A percentile compares a stretch with the other conserved stretches of the same genome.
These are phyloP conservation scores for Hypoxylon fuscum DNA, from an alignment of 495 filamentous ascomycete species.

Conservation along the genomic window DNA sequence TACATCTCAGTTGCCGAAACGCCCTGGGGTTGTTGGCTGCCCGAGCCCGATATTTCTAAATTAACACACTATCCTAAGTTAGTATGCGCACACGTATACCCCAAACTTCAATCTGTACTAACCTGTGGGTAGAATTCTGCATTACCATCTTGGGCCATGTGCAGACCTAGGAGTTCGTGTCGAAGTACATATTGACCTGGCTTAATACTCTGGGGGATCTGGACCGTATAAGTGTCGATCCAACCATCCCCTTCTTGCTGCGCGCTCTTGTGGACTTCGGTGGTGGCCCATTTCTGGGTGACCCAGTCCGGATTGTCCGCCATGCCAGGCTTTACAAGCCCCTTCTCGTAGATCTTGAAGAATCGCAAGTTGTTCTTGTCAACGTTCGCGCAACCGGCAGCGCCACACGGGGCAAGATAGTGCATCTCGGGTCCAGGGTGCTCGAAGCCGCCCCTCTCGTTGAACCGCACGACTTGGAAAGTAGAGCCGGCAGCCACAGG, in stretches of 20 bases:
- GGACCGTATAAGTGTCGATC: constrained; percentile 71
- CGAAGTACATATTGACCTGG: constrained; percentile 76
- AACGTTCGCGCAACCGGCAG: constrained; percentile 69
- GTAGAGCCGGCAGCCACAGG: constrained; percentile 46
- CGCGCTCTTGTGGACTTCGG: constrained; percentile 33
- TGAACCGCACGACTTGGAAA: constrained; percentile 49
- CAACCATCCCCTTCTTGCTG: constrained; percentile 60
- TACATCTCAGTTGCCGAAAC: constrained; percentile 46
- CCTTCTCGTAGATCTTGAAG: constrained; percentile 75
- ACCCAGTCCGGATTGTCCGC: constrained; percentile 49
- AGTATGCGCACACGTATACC: not conserved
- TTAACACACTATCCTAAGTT: constrained; percentile 31
- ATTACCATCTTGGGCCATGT: constrained; percentile 62
- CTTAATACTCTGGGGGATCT: constrained; percentile 65
- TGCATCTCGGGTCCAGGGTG: constrained; percentile 63
- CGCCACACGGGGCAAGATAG: constrained; percentile 77
- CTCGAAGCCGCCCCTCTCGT: constrained; percentile 42
- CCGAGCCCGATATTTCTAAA: constrained; percentile 67
- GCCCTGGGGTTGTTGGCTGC: constrained; percentile 50
- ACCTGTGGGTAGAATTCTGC: constrained; percentile 78
- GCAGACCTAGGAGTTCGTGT: constrained; percentile 78
- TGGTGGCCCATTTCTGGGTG: constrained; percentile 65
- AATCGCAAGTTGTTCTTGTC: constrained; percentile 72
- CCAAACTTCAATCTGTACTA: constrained; percentile 30
- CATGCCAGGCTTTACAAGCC: constrained; percentile 58